Evolutionary conservation across 768 basidiomycete genomes (phyloP).

Genomic region (Agaricus subrufescens): DNA sequence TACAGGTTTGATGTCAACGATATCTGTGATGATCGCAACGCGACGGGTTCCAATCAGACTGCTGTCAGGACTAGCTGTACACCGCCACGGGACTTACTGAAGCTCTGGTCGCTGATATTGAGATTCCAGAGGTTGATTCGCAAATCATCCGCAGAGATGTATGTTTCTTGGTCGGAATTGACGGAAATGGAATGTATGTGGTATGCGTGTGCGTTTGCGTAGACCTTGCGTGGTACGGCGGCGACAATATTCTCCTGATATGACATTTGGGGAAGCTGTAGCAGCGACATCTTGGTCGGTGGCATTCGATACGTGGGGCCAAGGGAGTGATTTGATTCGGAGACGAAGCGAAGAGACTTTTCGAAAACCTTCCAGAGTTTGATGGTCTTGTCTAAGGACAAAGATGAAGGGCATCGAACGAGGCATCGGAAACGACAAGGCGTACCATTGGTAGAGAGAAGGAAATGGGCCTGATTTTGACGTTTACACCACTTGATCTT

Average conservation of each 20-base stretch:
- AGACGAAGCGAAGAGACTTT: conserved; percentile 91
- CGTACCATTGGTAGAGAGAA: conserved; percentile 94
- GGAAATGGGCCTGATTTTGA: conserved; percentile 95
- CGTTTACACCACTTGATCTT: conserved; percentile 99
- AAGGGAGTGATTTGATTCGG: conserved; percentile 93
- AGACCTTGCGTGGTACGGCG: conserved; percentile 97
- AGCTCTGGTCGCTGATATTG: conserved; percentile 97
- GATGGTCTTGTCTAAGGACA: conserved; percentile 89
- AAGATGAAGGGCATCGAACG: conserved; percentile 8
- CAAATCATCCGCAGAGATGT: conserved; percentile 98
- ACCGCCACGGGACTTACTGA: conserved; percentile 62
- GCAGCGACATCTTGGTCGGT: conserved; percentile 51
- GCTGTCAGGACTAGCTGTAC: conserved; percentile 10
- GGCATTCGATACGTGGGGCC: conserved; percentile 63
- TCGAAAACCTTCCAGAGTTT: conserved; percentile 99
- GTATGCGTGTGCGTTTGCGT: conserved; percentile 98
- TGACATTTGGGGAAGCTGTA: conserved; percentile 87
- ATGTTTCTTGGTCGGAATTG: conserved; percentile 99
- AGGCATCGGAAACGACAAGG: conserved; percentile 10
- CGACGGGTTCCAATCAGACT: conserved; percentile 6
- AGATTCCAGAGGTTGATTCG: conserved; percentile 98
- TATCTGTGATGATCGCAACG: conserved; percentile 52
- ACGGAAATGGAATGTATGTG: conserved; percentile 99
- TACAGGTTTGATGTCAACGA: conserved; percentile 98
- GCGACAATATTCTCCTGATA: conserved; percentile 98